Evolutionary conservation across 1,139 yeast genomes (phyloP).

Genomic region (Torulaspora pretoriensis): DNA sequence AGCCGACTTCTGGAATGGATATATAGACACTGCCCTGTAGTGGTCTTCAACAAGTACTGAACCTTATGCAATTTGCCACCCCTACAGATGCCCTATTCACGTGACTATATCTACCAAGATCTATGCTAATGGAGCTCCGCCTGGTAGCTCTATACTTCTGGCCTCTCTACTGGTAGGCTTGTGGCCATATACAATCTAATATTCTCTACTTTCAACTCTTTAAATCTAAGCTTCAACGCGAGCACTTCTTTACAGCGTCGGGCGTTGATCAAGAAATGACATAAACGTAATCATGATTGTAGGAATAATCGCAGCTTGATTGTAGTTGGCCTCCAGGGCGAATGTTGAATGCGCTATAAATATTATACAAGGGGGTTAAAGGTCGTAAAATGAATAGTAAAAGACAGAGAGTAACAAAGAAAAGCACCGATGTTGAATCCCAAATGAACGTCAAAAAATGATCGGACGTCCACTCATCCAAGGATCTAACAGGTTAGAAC

Average conservation of each 20-base stretch:
- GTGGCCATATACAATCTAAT: neutral
- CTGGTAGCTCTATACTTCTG: no score
- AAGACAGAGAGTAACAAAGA: slow-evolving; percentile 11
- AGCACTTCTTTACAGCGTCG: neutral
- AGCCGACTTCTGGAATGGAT: neutral
- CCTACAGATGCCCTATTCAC: neutral
- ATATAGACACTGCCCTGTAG: neutral
- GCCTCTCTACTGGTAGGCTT: no score
- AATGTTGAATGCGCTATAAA: slow-evolving; percentile 37
- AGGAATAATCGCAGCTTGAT: neutral
- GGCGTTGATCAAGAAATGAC: neutral
- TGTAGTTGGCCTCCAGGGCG: slow-evolving; percentile 20
- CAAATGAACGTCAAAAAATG: slow-evolving; percentile 10
- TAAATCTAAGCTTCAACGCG: neutral
- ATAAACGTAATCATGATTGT: neutral
- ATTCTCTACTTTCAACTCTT: neutral
- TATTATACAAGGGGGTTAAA: slow-evolving; percentile 24
- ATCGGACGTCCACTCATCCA: slow-evolving; percentile 1
- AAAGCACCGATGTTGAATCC: slow-evolving; percentile 32
- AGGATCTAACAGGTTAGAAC: neutral
- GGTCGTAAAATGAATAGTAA: slow-evolving; percentile 17
- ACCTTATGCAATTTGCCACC: neutral
- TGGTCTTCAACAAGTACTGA: neutral
- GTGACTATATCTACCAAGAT: neutral
- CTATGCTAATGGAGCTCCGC: no score